phyloP scores from a whole-genome alignment of 208 protist genomes.

The Tetramitus jugosus region DNA sequence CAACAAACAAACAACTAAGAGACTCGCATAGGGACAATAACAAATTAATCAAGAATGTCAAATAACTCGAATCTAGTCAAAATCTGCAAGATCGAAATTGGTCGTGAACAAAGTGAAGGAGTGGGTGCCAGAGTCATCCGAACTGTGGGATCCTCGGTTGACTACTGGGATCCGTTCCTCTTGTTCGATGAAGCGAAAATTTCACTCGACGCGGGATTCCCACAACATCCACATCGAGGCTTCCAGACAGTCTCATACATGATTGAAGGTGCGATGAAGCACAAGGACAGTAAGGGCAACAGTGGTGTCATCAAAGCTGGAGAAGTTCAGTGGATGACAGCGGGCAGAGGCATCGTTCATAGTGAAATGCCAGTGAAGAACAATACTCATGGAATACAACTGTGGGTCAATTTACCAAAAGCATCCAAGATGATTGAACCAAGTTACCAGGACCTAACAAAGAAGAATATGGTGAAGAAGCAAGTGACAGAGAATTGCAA shows the following conservation, averaged over 20 bases:
- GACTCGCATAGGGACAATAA: too few species aligned
- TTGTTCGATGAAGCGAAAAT: slow-evolving; percentile 27
- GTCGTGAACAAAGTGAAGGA: neutral
- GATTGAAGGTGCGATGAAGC: slow-evolving; percentile 58
- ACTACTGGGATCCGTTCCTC: slow-evolving; percentile 29
- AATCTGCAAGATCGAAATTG: neutral
- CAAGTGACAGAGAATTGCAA: too few species aligned
- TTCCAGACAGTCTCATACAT: slow-evolving; percentile 76
- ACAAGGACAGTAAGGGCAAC: slow-evolving; percentile 61
- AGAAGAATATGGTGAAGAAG: slow-evolving; percentile 43
- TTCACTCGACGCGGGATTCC: too few species aligned
- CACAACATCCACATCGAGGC: slow-evolving; percentile 67
- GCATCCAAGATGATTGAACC: slow-evolving; percentile 62
- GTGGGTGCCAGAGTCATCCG: neutral
- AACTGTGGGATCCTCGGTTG: neutral
- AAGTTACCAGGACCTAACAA: slow-evolving; percentile 56
- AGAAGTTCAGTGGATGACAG: slow-evolving; percentile 77
- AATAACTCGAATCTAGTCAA: too few species aligned
- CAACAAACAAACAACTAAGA: too few species aligned
- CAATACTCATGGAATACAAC: slow-evolving; percentile 48
- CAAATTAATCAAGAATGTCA: too few species aligned
- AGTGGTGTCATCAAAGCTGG: slow-evolving; percentile 57
- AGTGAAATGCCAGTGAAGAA: slow-evolving; percentile 56
- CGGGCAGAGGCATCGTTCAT: slow-evolving; percentile 72
- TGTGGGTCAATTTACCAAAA: slow-evolving; percentile 76